A percentile compares a stretch with the other conserved stretches of the same genome.
These are phyloP conservation scores for Sarocladium oryzae DNA, from an alignment of 2,329 filamentous ascomycete species.

Conservation along the genomic window DNA sequence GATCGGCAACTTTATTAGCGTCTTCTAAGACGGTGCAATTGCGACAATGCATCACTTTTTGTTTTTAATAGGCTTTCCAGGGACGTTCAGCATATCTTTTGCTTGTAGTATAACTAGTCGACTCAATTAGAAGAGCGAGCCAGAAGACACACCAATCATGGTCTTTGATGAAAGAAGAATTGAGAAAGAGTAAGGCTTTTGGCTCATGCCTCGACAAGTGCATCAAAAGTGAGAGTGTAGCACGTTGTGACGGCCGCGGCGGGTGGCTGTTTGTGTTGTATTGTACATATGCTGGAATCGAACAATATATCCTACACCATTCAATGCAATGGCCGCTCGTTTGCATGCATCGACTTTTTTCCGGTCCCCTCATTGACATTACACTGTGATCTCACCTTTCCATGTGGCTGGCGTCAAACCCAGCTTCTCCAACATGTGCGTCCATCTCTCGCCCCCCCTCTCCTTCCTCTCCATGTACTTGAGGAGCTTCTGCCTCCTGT, in stretches of 20 bases:
- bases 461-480: conserved; percentile 85
- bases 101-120: conserved; percentile 15
- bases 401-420: conserved; percentile 84
- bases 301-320: conserved; percentile 32
- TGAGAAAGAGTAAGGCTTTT: conserved; percentile 8
- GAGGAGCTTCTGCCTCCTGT: conserved; percentile 82
- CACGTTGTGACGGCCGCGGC: conserved; percentile 9
- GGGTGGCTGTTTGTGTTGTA: conserved; percentile 4
- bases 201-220: no score
- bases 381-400: conserved; percentile 70
- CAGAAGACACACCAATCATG: not conserved
- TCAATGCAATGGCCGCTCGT: conserved; percentile 18
- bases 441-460: conserved; percentile 84
- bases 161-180: not conserved
- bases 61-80: conserved; percentile 13
- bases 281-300: conserved; percentile 34
- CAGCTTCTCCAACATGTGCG: conserved; percentile 74
- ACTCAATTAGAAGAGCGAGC: not conserved
- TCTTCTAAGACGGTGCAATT: conserved; percentile 57
- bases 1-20: conserved; percentile 98
- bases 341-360: conserved; percentile 5
- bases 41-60: conserved; percentile 11
- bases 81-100: conserved; percentile 23
- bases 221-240: not conserved
- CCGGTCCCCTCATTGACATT: conserved; percentile 16